A percentile compares a stretch with the other conserved stretches of the same genome.
Conservation (phyloP, 495 filamentous ascomycete genomes). For the Penicillium antarcticum region DNA sequence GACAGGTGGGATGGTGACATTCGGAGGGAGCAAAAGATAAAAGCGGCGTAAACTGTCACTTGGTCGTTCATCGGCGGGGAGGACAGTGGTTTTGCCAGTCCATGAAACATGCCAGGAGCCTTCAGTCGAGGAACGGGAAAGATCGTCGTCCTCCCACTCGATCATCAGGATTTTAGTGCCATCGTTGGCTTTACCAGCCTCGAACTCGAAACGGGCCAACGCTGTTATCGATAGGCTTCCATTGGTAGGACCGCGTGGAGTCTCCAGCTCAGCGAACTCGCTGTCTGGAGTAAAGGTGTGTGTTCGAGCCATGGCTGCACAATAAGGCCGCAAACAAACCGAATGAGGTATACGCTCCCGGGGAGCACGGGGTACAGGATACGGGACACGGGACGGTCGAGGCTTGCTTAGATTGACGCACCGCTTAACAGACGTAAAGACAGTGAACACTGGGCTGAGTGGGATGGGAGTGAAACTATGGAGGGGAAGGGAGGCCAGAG, state of each 20-base stretch:
- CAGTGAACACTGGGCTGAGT: too few relatives aligned
- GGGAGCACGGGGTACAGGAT: not conserved
- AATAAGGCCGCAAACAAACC: too few relatives aligned
- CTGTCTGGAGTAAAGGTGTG: conserved; percentile 36
- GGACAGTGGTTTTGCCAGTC: conserved; percentile 66
- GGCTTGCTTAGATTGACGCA: not conserved
- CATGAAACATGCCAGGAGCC: conserved; percentile 69
- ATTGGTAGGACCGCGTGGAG: conserved; percentile 18
- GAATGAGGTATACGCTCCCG: too few relatives aligned
- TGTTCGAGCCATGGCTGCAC: conserved; percentile 16
- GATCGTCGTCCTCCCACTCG: conserved; percentile 68
- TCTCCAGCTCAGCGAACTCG: conserved; percentile 34
- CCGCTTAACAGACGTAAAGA: too few relatives aligned
- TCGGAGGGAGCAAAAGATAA: conserved; percentile 71
- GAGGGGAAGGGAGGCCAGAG: not conserved
- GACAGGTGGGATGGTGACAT: conserved; percentile 60
- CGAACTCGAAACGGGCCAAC: conserved; percentile 82
- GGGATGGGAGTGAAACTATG: not conserved
- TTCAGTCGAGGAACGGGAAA: conserved; percentile 29
- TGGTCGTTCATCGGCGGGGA: conserved; percentile 60
- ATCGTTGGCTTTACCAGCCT: conserved; percentile 70
- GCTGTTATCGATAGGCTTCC: conserved; percentile 43
- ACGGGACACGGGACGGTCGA: not conserved
- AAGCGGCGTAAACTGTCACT: conserved; percentile 57
- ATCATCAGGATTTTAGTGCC: conserved; percentile 85